These are phyloP conservation scores for Penicillium chermesinum DNA, from an alignment of 495 filamentous ascomycete species.

Conservation along the genomic window DNA sequence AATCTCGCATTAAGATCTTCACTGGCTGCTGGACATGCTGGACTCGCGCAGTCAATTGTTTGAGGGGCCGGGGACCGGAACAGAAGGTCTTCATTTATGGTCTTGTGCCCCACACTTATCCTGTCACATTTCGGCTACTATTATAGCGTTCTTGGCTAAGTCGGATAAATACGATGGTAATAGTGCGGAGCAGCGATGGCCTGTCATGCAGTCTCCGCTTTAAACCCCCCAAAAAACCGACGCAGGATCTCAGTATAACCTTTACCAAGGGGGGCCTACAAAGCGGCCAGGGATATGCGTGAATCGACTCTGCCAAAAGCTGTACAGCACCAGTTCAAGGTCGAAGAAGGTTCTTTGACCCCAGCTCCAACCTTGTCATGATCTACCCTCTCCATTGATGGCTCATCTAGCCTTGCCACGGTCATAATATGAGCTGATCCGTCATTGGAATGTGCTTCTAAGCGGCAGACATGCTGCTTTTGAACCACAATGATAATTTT, in stretches of 20 bases:
- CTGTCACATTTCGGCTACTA: conserved; percentile 14
- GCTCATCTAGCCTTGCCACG: conserved; percentile 9
- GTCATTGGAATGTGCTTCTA: conserved; percentile 26
- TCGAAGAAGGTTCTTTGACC: no score
- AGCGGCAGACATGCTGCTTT: conserved; percentile 24
- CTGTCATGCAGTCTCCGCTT: conserved; percentile 22
- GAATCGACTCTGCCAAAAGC: no score
- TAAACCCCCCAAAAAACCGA: no score
- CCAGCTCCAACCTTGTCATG: neutral
- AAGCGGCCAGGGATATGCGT: no score
- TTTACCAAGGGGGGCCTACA: no score
- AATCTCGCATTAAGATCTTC: conserved; percentile 24
- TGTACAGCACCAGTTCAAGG: no score
- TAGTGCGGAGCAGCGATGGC: conserved; percentile 16
- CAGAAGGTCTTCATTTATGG: conserved; percentile 17
- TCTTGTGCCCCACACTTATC: conserved; percentile 3
- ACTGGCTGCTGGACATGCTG: conserved; percentile 31
- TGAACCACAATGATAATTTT: conserved; percentile 22
- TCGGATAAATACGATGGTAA: conserved; percentile 17
- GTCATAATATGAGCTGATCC: conserved; percentile 21
- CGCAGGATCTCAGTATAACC: no score
- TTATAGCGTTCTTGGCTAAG: conserved; percentile 17
- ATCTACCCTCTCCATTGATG: neutral
- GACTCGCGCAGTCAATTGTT: conserved; percentile 25
- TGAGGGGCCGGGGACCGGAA: conserved; percentile 12